Conservation (phyloP, 768 basidiomycete species). For the Suillus plorans region DNA sequence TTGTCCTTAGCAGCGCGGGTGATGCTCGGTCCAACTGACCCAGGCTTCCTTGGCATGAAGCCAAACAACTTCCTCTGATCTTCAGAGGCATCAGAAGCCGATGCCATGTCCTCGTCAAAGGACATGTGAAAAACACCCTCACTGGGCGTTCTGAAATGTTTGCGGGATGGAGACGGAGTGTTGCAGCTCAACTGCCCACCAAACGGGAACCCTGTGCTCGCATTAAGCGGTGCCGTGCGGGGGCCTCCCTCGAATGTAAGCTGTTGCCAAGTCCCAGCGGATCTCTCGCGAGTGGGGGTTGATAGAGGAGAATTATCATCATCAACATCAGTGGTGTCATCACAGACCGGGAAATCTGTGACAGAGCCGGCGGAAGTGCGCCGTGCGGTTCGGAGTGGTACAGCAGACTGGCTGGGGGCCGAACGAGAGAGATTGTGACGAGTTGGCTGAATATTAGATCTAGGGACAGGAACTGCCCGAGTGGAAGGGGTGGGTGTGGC, state of each 20-base stretch:
- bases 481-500: slow-evolving; percentile 38
- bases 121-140: slow-evolving; percentile 77
- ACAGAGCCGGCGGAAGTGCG: slow-evolving; percentile 32
- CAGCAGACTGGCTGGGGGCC: slow-evolving; percentile 45
- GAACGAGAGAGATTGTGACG: slow-evolving; percentile 46
- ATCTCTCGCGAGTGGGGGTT: slow-evolving; percentile 53
- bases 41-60: slow-evolving; percentile 29
- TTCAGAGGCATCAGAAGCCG: slow-evolving; percentile 40
- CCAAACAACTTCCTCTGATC: slow-evolving; percentile 35
- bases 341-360: slow-evolving; percentile 64
- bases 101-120: slow-evolving; percentile 61
- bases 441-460: slow-evolving; percentile 14
- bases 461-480: slow-evolving; percentile 54
- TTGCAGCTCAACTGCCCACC: slow-evolving; percentile 21
- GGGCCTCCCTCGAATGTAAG: slow-evolving; percentile 40
- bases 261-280: slow-evolving; percentile 32
- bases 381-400: slow-evolving; percentile 30
- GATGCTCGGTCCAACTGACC: slow-evolving; percentile 28
- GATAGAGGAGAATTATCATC: slow-evolving; percentile 44
- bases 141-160: slow-evolving; percentile 63
- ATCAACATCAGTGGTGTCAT: slow-evolving; percentile 60
- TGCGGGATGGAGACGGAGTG: slow-evolving; percentile 40
- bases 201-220: slow-evolving; percentile 42
- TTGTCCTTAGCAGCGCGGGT: slow-evolving; percentile 31
- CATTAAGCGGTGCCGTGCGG: slow-evolving; percentile 51